Conservation (phyloP, 1,139 yeast species). For the Blastobotrys serpentis region DNA sequence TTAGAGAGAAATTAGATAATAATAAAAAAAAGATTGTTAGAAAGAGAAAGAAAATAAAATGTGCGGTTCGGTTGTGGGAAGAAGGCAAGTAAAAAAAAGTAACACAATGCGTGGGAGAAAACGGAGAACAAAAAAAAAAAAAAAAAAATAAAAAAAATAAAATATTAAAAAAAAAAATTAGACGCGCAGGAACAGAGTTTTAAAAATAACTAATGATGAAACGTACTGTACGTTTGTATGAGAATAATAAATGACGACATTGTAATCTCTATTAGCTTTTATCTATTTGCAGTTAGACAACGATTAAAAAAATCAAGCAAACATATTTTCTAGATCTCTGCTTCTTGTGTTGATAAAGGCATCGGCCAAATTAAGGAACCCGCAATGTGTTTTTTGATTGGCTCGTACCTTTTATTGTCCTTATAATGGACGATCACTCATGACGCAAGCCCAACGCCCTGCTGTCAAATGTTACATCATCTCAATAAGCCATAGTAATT, state of each 20-base stretch:
- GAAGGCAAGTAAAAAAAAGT: background rate
- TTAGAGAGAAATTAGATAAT: background rate
- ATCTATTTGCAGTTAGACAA: too few species aligned
- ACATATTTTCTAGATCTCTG: too few species aligned
- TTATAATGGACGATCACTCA: slow-evolving; percentile 1
- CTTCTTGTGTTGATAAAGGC: too few species aligned
- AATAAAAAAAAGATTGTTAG: background rate
- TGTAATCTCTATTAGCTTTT: too few species aligned
- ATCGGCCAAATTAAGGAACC: too few species aligned
- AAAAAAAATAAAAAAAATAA: background rate
- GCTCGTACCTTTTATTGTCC: slow-evolving; percentile 4
- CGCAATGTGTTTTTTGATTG: too few species aligned
- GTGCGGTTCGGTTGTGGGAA: slow-evolving; percentile 1
- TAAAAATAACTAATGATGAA: background rate
- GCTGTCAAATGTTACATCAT: slow-evolving; percentile 1
- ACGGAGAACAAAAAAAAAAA: background rate
- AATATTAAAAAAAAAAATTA: background rate
- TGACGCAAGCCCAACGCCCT: background rate
- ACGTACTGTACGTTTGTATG: background rate
- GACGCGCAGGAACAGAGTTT: slow-evolving; percentile 3
- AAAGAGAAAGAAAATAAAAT: too few species aligned
- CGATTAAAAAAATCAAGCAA: too few species aligned
- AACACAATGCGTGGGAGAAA: too few species aligned
- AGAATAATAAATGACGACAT: background rate
- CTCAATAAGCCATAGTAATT: background rate